These are phyloP conservation scores for Ensete ventricosum DNA, from an alignment of 176 grass and related monocot genomes.

Conservation along the genomic window DNA sequence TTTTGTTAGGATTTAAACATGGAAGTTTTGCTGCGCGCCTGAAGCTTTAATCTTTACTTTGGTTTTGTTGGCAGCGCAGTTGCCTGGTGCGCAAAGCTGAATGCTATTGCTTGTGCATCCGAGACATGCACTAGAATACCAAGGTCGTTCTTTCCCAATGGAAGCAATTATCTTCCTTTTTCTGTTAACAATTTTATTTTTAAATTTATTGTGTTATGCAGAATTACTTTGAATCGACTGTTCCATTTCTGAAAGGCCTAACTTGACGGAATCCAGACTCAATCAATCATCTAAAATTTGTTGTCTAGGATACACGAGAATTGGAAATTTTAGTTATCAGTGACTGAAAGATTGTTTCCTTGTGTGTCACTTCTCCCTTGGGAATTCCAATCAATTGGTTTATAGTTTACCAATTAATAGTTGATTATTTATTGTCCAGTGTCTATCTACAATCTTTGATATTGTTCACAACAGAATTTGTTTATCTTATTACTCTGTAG, in stretches of 20 bases:
- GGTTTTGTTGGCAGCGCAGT: constrained; percentile 48
- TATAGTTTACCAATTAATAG: too few relatives aligned
- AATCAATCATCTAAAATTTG: background rate
- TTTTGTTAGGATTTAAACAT: background rate
- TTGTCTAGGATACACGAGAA: too few relatives aligned
- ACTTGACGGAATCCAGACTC: background rate
- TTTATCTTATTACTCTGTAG: too few relatives aligned
- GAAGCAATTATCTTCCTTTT: background rate
- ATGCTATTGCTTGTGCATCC: constrained; percentile 82
- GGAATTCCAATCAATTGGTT: too few relatives aligned
- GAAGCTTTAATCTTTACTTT: background rate
- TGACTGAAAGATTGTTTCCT: too few relatives aligned
- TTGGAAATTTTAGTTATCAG: too few relatives aligned
- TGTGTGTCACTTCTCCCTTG: too few relatives aligned
- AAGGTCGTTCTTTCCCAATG: constrained; percentile 22
- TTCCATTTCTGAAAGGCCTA: background rate
- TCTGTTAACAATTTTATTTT: background rate
- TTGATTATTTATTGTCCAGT: too few relatives aligned
- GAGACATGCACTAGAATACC: constrained; percentile 90
- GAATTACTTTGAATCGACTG: background rate
- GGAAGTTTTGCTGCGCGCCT: background rate
- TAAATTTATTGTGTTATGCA: background rate
- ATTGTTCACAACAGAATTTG: too few relatives aligned
- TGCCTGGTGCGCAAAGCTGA: constrained; percentile 86
- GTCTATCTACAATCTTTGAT: too few relatives aligned